Conservation (phyloP, 2,329 filamentous ascomycete species). For the Pestalotiopsis sp. region DNA sequence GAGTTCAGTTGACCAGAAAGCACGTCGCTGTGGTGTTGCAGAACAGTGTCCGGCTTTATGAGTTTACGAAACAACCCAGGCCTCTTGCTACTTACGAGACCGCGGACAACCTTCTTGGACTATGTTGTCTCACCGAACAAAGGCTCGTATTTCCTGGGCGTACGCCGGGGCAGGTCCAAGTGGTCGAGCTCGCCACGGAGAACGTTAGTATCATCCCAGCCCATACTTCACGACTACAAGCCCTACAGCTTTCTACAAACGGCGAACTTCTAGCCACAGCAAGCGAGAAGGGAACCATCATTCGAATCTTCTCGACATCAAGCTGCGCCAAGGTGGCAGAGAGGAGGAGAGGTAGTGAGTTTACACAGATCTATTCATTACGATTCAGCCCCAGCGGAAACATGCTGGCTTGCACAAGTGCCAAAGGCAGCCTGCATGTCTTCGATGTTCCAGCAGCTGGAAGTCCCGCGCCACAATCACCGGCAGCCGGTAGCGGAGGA, state of each 20-base stretch:
- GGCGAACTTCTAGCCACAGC: conserved; percentile 85
- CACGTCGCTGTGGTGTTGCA: conserved; percentile 81
- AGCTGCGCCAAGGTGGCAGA: conserved; percentile 84
- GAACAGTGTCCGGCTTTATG: conserved; percentile 81
- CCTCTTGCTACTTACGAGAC: conserved; percentile 82
- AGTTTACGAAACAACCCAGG: conserved; percentile 72
- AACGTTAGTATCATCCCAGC: conserved; percentile 94
- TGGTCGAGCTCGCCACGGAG: conserved; percentile 76
- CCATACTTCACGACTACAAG: conserved; percentile 78
- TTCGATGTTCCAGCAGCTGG: conserved; percentile 76
- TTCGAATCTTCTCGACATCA: conserved; percentile 81
- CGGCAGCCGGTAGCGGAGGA: conserved; percentile 18
- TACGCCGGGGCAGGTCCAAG: conserved; percentile 83
- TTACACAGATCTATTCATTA: conserved; percentile 83
- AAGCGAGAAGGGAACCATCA: conserved; percentile 86
- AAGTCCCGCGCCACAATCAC: conserved; percentile 18
- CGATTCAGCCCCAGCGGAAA: conserved; percentile 82
- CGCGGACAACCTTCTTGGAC: conserved; percentile 77
- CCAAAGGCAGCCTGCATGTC: conserved; percentile 94
- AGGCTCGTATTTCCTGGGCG: conserved; percentile 85
- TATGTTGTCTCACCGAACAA: conserved; percentile 77
- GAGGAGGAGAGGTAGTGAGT: conserved; percentile 85
- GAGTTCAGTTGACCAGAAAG: conserved; percentile 75
- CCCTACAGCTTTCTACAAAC: conserved; percentile 78
- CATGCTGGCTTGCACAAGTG: conserved; percentile 87